Evolutionary conservation across 2,329 filamentous ascomycete genomes (phyloP), one percentile per base, ranked within the genome.

Genomic region (Arthrobotrys iridis): DNA sequence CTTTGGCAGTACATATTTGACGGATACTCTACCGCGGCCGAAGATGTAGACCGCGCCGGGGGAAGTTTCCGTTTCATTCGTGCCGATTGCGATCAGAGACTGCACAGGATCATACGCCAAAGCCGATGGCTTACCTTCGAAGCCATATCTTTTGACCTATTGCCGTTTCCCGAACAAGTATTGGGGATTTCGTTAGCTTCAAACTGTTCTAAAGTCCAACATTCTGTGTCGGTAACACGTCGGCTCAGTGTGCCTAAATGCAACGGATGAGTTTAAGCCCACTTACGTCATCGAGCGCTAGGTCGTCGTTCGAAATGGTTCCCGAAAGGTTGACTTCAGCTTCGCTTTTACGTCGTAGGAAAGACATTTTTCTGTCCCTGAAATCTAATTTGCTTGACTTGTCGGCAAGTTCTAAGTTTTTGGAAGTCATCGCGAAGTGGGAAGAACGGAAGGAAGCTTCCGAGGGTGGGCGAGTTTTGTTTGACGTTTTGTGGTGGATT

Each of bases 41-140:
- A 95, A 90, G 79, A 99, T 84, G 82, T 96, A 96, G 81, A 99
- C 91, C 81, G 93, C 90, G 22, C 94, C 94, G 20, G 45, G 52
- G 2, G 52, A 26, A 33, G 88, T 88, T 72, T 93, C 93, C 80
- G 92, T 96, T 80, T 91, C 89, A 78, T 91, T 93, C 43, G 95
- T 99, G 73, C 93, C 95, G 77, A 98, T 88, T 43, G 95, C 95
- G 59, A 99, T 86, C 68, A 99, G 88, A 26, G 93, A 97, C 81
- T 99, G 95, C 10, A 97, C 87, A 0, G 95, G 93, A 78, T 98
- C 93, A 84, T 96, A 98, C 75, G 93, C 91, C 77, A 98, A 84
- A 77, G 91, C 91, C 79, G 92, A 93, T 79, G 87, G 85, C 79
- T 87, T 87, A 22, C 82, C 83, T 15, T 62, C 78, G 70, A 77